Conservation (phyloP, 1,139 yeast genomes). For the Magnusiomyces starmeri region DNA sequence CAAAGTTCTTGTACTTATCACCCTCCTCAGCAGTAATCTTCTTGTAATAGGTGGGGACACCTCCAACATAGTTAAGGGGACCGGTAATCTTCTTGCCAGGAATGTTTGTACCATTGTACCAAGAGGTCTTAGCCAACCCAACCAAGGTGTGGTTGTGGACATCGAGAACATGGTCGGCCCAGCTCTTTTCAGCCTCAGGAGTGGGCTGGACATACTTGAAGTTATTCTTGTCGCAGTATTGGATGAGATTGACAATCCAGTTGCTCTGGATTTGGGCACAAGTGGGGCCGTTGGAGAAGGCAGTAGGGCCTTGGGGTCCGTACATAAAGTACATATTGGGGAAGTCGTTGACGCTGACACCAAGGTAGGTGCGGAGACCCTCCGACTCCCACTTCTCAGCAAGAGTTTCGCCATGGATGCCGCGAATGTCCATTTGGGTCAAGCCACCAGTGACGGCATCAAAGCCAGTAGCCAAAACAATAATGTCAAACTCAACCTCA, state of each 20-base stretch:
- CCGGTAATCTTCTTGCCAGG: slow-evolving; percentile 16
- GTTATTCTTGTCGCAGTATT: slow-evolving; percentile 15
- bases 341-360: slow-evolving; percentile 24
- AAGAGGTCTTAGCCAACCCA: slow-evolving; percentile 7
- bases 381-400: slow-evolving; percentile 24
- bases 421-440: slow-evolving; percentile 24
- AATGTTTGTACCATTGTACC: slow-evolving; percentile 19
- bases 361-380: slow-evolving; percentile 28
- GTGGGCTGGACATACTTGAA: slow-evolving; percentile 19
- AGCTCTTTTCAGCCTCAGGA: slow-evolving; percentile 18
- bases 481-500: slow-evolving; percentile 24
- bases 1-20: slow-evolving; percentile 8
- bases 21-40: slow-evolving; percentile 10
- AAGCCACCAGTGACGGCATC: slow-evolving; percentile 32
- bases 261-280: slow-evolving; percentile 25
- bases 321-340: slow-evolving; percentile 30
- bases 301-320: slow-evolving; percentile 33
- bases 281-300: slow-evolving; percentile 30
- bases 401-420: slow-evolving; percentile 21
- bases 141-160: slow-evolving; percentile 18
- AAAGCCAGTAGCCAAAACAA: slow-evolving; percentile 32
- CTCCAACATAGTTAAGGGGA: slow-evolving; percentile 17
- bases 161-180: slow-evolving; percentile 12
- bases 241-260: slow-evolving; percentile 22
- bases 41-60: slow-evolving; percentile 13